Base-by-base conservation (phyloP, 2,329 filamentous ascomycete genomes). In the Cadophora sp. region DNA sequence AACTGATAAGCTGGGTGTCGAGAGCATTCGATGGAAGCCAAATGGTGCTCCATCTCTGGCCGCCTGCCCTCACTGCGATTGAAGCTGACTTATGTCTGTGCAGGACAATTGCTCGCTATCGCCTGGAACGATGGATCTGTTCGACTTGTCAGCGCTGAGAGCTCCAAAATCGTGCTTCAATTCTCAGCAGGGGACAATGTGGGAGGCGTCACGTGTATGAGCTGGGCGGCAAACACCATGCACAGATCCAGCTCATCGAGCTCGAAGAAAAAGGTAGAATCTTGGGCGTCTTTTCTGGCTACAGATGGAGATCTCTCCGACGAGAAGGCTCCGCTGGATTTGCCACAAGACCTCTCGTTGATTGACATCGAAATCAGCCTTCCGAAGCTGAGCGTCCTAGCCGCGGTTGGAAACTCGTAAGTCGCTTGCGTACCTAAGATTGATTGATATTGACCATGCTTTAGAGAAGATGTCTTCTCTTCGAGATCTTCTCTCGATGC, bases 121-220 rank as follows among this genome's bases (percentile, higher is more conserved):
- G 93, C 89, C 56, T 97, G 93, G 89, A 93, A 87, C 73, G 93
- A 97, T 81, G 92, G 92, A 31, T 87, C 87, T 7, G 87, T 96
- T 24, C 89, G 93, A 67, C 81, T 97, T 43, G 86, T 95, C 78
- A 92, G 91, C 69, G 81, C 93, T 26, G 93, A 96, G 78, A 94
- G 89, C 74, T 92, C 89, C 78, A 97, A 95, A 80, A 87, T 91
- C 14, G 89, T 94, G 24, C 91, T 96, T 78, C 88, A 91, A 75
- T 90, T 92, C 75, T 75, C 73, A 16, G 70, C 79, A 73, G 73
- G 73, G n/a, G 69, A 76, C 50, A 64, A 75, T 22, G 72, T 72
- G 27, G 69, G 64, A n/a, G 80, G 80, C 19, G 81, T 89, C 65
- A 83, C 81, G 71, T 74, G 82, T 82, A 59, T 80, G 79, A 50